A percentile compares a stretch with the other conserved stretches of the same genome.
Conservation (phyloP, 2,329 filamentous ascomycete species). For the Phoma sp. region DNA sequence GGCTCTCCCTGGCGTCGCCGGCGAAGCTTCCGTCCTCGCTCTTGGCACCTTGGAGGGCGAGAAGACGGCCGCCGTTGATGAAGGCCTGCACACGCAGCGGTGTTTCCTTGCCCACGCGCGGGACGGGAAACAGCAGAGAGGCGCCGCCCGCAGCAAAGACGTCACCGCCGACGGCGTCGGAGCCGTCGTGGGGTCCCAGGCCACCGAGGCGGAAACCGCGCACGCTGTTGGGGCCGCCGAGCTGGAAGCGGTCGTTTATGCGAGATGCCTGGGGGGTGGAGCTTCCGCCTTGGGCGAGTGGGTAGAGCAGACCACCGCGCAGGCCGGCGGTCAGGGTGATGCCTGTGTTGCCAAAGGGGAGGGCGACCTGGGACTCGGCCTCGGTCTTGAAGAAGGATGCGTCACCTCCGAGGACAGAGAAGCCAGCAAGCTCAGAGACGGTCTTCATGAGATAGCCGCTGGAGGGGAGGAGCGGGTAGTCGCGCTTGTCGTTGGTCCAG, state of each 20-base stretch:
- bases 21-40: conserved; percentile 52
- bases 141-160: conserved; percentile 88
- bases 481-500: conserved; percentile 79
- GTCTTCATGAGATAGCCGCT: conserved; percentile 81
- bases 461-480: conserved; percentile 84
- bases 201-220: conserved; percentile 91
- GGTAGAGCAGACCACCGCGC: conserved; percentile 82
- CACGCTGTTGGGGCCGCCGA: conserved; percentile 93
- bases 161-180: conserved; percentile 88
- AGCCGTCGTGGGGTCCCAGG: conserved; percentile 84
- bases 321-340: conserved; percentile 84
- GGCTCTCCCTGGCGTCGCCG: conserved; percentile 50
- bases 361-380: conserved; percentile 76
- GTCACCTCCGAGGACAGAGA: conserved; percentile 82
- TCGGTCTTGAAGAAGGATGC: conserved; percentile 96
- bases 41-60: conserved; percentile 68
- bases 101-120: conserved; percentile 79
- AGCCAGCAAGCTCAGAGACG: conserved; percentile 82
- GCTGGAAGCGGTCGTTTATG: conserved; percentile 92
- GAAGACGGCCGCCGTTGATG: conserved; percentile 84
- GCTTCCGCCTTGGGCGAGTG: conserved; percentile 69
- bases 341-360: conserved; percentile 77
- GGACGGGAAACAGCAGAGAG: conserved; percentile 84
- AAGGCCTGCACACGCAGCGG: conserved; percentile 89
- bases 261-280: conserved; percentile 70